Percentiles rank a stretch among this genome's conserved stretches.
These are phyloP conservation scores for Carex pumila DNA, from an alignment of 176 grass and related monocot species.

Conservation along the genomic window DNA sequence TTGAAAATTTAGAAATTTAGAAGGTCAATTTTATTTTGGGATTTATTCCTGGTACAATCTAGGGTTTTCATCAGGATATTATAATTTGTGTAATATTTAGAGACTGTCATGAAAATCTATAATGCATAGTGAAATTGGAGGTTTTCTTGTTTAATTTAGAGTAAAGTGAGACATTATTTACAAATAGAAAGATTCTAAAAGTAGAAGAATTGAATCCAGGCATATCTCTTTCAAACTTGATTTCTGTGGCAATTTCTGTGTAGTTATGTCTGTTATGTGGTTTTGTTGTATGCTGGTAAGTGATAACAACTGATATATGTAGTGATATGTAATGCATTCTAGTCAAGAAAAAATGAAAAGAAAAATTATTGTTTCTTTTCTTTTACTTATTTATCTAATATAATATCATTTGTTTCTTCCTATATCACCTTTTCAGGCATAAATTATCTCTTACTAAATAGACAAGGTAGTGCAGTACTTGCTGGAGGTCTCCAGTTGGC, in stretches of 20 bases:
- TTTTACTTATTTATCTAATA: not conserved
- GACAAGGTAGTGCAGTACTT: slow-evolving; percentile 19
- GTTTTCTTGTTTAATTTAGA: not conserved
- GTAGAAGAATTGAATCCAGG: slow-evolving; percentile 1
- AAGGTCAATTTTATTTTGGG: not conserved
- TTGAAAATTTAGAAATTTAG: slow-evolving; percentile 26
- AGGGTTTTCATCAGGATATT: not conserved
- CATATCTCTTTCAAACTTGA: not conserved
- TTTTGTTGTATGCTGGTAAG: not conserved
- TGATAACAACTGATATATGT: not conserved
- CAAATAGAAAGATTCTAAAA: slow-evolving; percentile 4
- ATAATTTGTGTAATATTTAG: not conserved
- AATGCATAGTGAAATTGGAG: not conserved
- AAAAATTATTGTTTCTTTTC: no score
- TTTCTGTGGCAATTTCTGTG: not conserved
- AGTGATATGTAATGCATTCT: not conserved
- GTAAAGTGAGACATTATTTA: not conserved
- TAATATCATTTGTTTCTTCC: not conserved
- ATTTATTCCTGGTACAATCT: not conserved
- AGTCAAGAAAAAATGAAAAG: not conserved
- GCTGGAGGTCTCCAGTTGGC: slow-evolving; percentile 24
- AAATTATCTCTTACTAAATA: slow-evolving; percentile 11
- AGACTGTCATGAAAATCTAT: not conserved
- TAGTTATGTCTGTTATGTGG: not conserved
- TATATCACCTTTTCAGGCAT: not conserved